These are phyloP conservation scores for Ilex asprella DNA, from an alignment of 257 asterid species.

Conservation along the genomic window DNA sequence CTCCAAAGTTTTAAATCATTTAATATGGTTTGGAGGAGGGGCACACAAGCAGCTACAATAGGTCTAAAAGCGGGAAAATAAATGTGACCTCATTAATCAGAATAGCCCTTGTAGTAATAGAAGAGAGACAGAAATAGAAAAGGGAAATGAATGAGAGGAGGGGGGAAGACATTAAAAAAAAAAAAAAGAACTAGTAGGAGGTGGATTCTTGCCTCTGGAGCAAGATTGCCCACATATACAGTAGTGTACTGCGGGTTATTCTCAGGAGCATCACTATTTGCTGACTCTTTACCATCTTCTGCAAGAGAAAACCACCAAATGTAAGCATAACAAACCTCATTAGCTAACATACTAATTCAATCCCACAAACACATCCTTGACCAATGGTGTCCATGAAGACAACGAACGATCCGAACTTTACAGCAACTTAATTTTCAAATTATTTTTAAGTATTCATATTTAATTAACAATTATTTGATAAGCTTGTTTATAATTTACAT, in stretches of 20 bases:
- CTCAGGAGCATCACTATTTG: conserved; percentile 76
- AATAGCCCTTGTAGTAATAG: too few species aligned
- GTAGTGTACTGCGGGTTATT: conserved; percentile 80
- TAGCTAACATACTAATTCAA: background rate
- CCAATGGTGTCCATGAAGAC: too few species aligned
- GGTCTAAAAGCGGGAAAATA: too few species aligned
- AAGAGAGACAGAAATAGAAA: too few species aligned
- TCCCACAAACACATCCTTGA: background rate
- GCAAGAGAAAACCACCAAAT: conserved; percentile 20
- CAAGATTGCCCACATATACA: conserved; percentile 88
- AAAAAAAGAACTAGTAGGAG: background rate
- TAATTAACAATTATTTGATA: too few species aligned
- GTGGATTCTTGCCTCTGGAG: conserved; percentile 61
- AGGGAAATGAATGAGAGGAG: too few species aligned
- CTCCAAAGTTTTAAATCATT: too few species aligned
- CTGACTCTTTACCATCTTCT: conserved; percentile 78
- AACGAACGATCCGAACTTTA: background rate
- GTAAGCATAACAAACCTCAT: background rate
- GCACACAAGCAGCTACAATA: too few species aligned
- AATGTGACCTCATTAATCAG: too few species aligned
- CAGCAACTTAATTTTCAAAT: background rate
- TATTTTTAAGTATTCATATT: too few species aligned
- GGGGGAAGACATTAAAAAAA: too few species aligned
- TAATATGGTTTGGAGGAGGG: too few species aligned
- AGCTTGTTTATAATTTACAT: background rate